Conservation (phyloP, 352 stramenopile genomes). For the Elongisporangium senticosum region DNA sequence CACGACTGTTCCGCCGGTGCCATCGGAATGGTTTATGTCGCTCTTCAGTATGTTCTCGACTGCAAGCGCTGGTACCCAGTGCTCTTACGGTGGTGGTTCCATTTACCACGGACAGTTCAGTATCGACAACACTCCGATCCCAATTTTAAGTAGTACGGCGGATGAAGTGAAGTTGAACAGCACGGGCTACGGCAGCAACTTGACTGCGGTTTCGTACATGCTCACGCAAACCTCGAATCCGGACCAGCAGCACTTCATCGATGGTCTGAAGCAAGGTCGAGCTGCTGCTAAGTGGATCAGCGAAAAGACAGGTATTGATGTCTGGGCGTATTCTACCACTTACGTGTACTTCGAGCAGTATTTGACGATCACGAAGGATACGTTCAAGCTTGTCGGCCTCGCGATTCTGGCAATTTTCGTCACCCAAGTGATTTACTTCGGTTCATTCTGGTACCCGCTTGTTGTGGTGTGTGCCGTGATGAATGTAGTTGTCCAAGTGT, state of each 20-base stretch:
- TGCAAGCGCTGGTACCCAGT: conserved; percentile 34
- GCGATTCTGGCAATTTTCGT: conserved; percentile 45
- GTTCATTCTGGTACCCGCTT: conserved; percentile 36
- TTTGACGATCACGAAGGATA: conserved; percentile 45
- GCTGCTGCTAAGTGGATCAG: conserved; percentile 63
- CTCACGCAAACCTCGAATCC: conserved; percentile 37
- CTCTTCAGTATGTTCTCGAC: conserved; percentile 67
- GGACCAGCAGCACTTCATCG: conserved; percentile 31
- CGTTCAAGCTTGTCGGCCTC: conserved; percentile 44
- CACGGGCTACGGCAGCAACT: conserved; percentile 29
- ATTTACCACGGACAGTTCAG: conserved; percentile 68
- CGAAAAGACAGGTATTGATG: conserved; percentile 45
- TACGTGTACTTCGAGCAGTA: conserved; percentile 72
- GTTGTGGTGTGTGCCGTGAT: conserved; percentile 34
- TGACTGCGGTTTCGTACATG: conserved; percentile 76
- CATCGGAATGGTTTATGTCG: conserved; percentile 53
- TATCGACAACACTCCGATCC: conserved; percentile 47
- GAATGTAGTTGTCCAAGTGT: conserved; percentile 48
- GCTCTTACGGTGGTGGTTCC: conserved; percentile 50
- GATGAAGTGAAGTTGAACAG: conserved; percentile 49
- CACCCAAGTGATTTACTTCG: conserved; percentile 45
- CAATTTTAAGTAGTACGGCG: conserved; percentile 21
- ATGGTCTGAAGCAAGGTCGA: conserved; percentile 47
- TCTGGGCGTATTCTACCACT: conserved; percentile 53
- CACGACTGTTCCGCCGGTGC: conserved; percentile 28